A percentile compares a stretch with the other conserved stretches of the same genome.
These are phyloP conservation scores for Cercospora sojina DNA, from an alignment of 2,329 filamentous ascomycete genomes.

Conservation along the genomic window DNA sequence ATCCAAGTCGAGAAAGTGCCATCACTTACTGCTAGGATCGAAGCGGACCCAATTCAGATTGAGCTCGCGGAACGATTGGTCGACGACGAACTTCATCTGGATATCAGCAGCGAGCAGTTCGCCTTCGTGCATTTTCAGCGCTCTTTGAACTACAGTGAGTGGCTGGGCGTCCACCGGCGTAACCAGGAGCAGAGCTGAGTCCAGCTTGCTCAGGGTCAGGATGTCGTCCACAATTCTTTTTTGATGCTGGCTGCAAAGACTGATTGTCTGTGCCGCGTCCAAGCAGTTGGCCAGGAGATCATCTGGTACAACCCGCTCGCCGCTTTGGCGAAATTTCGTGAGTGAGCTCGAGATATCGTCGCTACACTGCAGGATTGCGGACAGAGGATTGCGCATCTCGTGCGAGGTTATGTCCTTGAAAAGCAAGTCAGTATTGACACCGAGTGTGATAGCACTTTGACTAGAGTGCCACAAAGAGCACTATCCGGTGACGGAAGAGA, in stretches of 20 bases:
- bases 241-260: constrained; percentile 75
- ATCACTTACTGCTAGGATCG: constrained; percentile 58
- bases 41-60: constrained; percentile 67
- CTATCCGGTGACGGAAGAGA: not conserved
- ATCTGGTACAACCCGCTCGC: constrained; percentile 37
- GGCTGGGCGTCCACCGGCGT: constrained; percentile 70
- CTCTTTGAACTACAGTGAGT: constrained; percentile 62
- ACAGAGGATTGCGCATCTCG: constrained; percentile 66
- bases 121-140: constrained; percentile 75
- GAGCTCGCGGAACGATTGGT: constrained; percentile 59
- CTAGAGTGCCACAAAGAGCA: not conserved
- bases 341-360: constrained; percentile 65
- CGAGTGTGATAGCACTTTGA: not conserved
- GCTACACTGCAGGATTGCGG: constrained; percentile 71
- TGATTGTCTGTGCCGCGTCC: constrained; percentile 74
- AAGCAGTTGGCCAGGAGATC: constrained; percentile 60
- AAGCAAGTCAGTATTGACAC: not conserved
- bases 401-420: constrained; percentile 42
- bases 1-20: not conserved
- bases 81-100: constrained; percentile 62
- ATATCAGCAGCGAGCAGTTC: constrained; percentile 70
- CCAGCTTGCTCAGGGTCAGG: constrained; percentile 70
- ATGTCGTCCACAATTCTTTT: constrained; percentile 77
- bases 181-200: constrained; percentile 71
- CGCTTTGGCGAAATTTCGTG: constrained; percentile 47